Conservation (phyloP, 768 basidiomycete species). For the Cytidiella melzeri region DNA sequence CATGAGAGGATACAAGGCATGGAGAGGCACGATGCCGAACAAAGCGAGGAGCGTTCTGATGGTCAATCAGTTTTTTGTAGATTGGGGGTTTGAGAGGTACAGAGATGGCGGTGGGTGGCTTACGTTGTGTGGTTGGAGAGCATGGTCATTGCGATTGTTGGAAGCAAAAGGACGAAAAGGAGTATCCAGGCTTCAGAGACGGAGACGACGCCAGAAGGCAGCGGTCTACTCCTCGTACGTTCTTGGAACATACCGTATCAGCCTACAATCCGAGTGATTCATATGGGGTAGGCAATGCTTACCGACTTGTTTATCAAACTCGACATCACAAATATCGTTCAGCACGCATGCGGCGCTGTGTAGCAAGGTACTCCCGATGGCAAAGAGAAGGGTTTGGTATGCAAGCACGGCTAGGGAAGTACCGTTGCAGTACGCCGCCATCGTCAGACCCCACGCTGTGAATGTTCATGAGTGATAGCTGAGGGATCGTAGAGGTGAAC, state of each 20-base stretch:
- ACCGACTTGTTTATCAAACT: conserved; percentile 34
- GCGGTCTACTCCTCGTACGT: conserved; percentile 28
- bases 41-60: conserved; percentile 9
- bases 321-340: conserved; percentile 23
- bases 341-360: conserved; percentile 19
- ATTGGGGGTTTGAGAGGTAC: background rate
- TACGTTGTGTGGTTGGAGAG: conserved; percentile 14
- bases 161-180: conserved; percentile 16
- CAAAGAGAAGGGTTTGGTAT: conserved; percentile 11
- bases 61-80: background rate
- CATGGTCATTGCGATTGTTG: conserved; percentile 12
- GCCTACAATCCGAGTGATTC: background rate
- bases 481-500: background rate
- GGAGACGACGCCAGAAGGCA: conserved; percentile 28
- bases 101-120: background rate
- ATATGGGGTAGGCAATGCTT: too few species aligned
- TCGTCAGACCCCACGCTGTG: conserved; percentile 20
- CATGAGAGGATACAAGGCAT: conserved; percentile 39
- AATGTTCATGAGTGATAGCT: background rate
- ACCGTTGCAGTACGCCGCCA: conserved; percentile 14
- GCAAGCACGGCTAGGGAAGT: conserved; percentile 10
- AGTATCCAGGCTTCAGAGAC: conserved; percentile 26
- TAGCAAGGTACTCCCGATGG: conserved; percentile 16
- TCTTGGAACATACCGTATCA: conserved; percentile 16
- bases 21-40: conserved; percentile 16